Conservation (phyloP, 208 protist genomes). For the Wallacemonas sp. region DNA sequence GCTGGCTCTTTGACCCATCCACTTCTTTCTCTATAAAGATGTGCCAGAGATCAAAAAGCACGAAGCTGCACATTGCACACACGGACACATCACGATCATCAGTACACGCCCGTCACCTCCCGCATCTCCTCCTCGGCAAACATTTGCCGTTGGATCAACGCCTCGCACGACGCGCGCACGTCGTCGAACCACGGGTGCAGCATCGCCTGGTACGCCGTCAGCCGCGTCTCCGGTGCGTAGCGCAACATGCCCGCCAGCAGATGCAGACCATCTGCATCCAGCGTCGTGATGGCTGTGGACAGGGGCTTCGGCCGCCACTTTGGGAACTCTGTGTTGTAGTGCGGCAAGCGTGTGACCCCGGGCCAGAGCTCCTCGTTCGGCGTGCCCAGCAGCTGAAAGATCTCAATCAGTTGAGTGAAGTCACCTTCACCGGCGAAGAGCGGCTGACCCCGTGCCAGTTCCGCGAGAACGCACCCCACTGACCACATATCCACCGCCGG, state of each 20-base stretch:
- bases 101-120: neutral
- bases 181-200: conserved; percentile 87
- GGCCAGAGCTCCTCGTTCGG: conserved; percentile 86
- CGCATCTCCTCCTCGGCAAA: neutral
- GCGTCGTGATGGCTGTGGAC: conserved; percentile 41
- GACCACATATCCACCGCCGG: conserved; percentile 94
- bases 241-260: conserved; percentile 62
- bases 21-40: neutral
- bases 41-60: neutral
- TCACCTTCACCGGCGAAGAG: conserved; percentile 88
- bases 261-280: conserved; percentile 64
- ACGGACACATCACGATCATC: neutral
- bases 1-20: too few species aligned
- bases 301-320: conserved; percentile 48
- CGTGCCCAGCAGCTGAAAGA: conserved; percentile 93
- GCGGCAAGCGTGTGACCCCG: conserved; percentile 60
- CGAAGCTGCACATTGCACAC: neutral
- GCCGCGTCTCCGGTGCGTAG: conserved; percentile 65
- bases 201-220: conserved; percentile 72
- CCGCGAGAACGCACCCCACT: conserved; percentile 94
- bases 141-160: conserved; percentile 24
- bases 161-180: conserved; percentile 50
- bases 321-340: conserved; percentile 77
- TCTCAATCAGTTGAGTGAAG: conserved; percentile 90
- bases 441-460: conserved; percentile 87